Base-by-base conservation (phyloP, 2,329 filamentous ascomycete species). In the Aspergillus flavus region DNA sequence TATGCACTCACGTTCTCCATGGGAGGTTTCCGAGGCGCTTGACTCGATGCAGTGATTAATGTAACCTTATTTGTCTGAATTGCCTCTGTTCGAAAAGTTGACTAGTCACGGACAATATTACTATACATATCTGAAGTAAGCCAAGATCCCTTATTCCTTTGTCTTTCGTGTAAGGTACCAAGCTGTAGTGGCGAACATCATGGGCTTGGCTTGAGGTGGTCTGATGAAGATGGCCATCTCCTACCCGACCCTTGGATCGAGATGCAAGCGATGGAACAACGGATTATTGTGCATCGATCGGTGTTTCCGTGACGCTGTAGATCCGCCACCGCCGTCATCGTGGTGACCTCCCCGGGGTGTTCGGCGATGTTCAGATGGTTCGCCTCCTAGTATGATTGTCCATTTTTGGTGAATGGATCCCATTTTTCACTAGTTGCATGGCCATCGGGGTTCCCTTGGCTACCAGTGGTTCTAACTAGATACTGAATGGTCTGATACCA, bases 1-100 rank as follows among this genome's bases (percentile, higher is more conserved):
- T 16, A 58, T 58, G 61, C 39, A 46, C 34, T 58, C 16, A 58
- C 43, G 55, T 58, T 46, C 14, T 26, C 46, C 23, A 19, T 54
- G 46, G 28, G 57, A 50, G 39, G 45, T 16, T 34, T 16, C 34
- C 30, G 45, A 59, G 36, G 23, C 32, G n/a, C 43, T 46, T n/a
- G 26, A 30, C 28, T 34, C 30, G 28, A 52, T 52, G 48, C 48
- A 52, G 48, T 32, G 48, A 52, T 52, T 59, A 16, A 41, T 36
- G 57, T 28, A 52, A 52, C 48, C 23, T 28, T 50, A 50, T 41
- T 41, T 41, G 39, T n/a, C 9, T 50, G 7, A 30, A 50, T 50
- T 28, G 26, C 16, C n/a, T 19, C 11, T 11, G 16, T 52, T 52
- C 7, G n/a, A 32, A 32, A 52, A 32, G 19, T 32, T 52, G 16